Base-by-base conservation (phyloP, 306 rosid species). In the Hippophae rhamnoides region DNA sequence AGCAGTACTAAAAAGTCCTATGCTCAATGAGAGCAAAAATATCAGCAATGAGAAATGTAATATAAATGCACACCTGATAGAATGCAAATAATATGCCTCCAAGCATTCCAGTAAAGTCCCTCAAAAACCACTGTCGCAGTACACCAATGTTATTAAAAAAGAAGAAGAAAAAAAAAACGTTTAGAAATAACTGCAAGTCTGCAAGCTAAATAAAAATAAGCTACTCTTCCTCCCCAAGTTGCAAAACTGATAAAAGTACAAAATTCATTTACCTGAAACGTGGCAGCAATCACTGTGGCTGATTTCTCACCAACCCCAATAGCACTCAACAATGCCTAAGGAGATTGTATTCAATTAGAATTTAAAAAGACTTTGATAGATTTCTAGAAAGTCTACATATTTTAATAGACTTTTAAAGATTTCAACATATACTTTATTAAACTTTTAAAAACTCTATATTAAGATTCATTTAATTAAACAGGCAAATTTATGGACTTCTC, bases 251-350 rank as follows among this genome's bases (percentile, higher is more conserved):
- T 26, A 13, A 11, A 38, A 47, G 56, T 46, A 51, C 53, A 57
- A 27, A 71, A 43, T 13, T 57, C 53, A 8, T 44, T 62, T 70
- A 92, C 98, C 98, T 87, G 98, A 86, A 92, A 92, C 43, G 98
- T 92, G 67, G 98, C 98, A 49, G 96, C 96, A 63, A 92, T 71
- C 31, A 92, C 95, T 8, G 98, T 92, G 11, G 96, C 96, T 27
- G 98, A 92, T 73, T 92, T 86, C 82, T 92, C 98, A 41, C 96
- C 98, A 5, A 92, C 98, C 60, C 98, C 96, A 74, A 92, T 85
- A 55, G 98, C 95, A 73, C 93, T 74, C 62, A 92, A 76, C 68
- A 92, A 87, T 79, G 96, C 98, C 96, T 87, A 52, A 18, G 23
- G 23, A 18, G 23, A 18, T 18, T 18, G 23, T 0, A 18, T 18